Evolutionary conservation across 768 basidiomycete species (phyloP), one percentile per base, ranked within the genome.

Genomic region (Suillus subaureus): DNA sequence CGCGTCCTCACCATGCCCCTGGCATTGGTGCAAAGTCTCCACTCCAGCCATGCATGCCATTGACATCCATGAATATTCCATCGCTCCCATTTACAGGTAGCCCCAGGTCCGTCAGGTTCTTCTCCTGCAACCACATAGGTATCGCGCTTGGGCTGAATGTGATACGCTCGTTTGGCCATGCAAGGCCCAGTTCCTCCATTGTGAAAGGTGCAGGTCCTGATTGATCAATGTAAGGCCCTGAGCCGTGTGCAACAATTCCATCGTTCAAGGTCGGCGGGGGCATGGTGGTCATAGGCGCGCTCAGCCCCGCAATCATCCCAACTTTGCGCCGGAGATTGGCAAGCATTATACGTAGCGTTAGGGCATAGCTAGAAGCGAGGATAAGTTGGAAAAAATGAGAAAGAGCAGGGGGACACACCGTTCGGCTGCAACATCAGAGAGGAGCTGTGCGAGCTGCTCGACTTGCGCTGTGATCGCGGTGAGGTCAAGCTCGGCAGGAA

Each of bases 351-450:
- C 95, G 90, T 31, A 98, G 81, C 6, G 96, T 93, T 43, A 96
- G 80, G 2, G 96, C 94, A 74, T 97, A 97, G 55, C 92, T 93
- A 63, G 31, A 54, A n/a, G 13, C 45, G 28, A 23, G 57, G 61
- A 26, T 16, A 13, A 23, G 40, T 21, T 23, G 35, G 9, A 54
- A 40, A 42, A 57, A 13, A 16, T 11, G 26, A 35, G 61, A 12
- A 52, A 31, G 31, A 64, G 6, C 39, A 47, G 61, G 61, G 13
- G 39, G 35, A 67, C 81, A 66, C 68, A 88, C 90, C 96, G 86
- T 80, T 97, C 96, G 16, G 96, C 96, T 39, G 94, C 94, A 43
- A 96, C 95, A 64, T 97, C 96, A 6, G 93, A 94, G 55, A 97
- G 83, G 55, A 98, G 79, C 70, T 95, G 92, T 0, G 94, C 91